Evolutionary conservation across 306 rosid species (phyloP), one percentile per base, ranked within the genome.

Genomic region (Prunus campanulata): DNA sequence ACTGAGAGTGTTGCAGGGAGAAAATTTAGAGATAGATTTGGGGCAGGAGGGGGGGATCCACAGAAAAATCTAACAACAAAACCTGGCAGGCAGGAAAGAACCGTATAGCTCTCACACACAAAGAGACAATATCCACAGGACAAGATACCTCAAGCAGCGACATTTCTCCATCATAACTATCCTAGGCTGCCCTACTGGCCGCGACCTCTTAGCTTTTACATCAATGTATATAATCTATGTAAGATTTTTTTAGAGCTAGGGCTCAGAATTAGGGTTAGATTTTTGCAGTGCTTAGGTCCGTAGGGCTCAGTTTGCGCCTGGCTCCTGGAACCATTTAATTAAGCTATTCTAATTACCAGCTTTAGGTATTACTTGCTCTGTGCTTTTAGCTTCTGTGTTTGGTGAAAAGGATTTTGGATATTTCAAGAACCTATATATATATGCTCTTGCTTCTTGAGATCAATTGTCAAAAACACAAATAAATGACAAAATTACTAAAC

Each of bases 21-120:
- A 80, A 85, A 87, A 85, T 84, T 51, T 80, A 82, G 87, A 72
- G 85, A 89, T 82, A 83, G 93, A 89, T 89, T 71, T 84, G 76
- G 85, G 47, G 67, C 84, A 86, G 83, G 14, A 71, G 75, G 49
- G 75, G 54, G 84, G 80, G 50, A 75, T 72, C 83, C 77, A 54
- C 65, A 12, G 14, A 71, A 72, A 67, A 71, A 59, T 67, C 82
- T 67, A 82, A 25, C 79, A 48, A 77, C 68, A 80, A 77, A 72
- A 35, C 72, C 70, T 74, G 80, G 79, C 86, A 85, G 29, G 80
- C 39, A 56, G 77, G 71, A 68, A 63, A 35, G 71, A 76, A 81
- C 56, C 19, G 15, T 59, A 70, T 55, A 57, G 42, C 8, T 57
- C 12, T 48, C 47, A 64, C 69, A 72, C 81, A 85, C 83, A 86